Percentiles rank a stretch among this genome's conserved stretches.
Evolutionary conservation across 2,329 filamentous ascomycete genomes (phyloP).

Genomic region (Fusarium sp.): DNA sequence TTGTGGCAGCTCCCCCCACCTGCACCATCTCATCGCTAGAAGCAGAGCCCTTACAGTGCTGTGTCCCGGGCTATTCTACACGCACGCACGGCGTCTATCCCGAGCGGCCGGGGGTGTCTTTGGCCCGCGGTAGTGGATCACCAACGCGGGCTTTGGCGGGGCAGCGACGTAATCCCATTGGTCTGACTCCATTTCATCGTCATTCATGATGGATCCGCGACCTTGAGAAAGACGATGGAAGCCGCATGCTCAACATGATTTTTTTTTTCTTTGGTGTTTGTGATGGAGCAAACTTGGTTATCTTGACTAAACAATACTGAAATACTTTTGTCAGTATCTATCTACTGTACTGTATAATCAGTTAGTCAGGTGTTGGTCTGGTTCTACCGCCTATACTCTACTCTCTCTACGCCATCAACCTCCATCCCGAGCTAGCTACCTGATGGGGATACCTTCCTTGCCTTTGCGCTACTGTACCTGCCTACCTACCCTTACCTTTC

Average conservation of each 20-base stretch:
- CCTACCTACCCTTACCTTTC: conserved; percentile 8
- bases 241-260: conserved; percentile 35
- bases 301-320: conserved; percentile 1
- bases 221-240: conserved; percentile 44
- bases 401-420: neutral
- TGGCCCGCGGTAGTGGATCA: conserved; percentile 44
- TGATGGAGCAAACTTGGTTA: conserved; percentile 14
- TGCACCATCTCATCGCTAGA: conserved; percentile 40
- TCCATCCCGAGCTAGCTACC: conserved; percentile 8
- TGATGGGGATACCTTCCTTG: conserved; percentile 3
- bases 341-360: neutral
- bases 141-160: conserved; percentile 34
- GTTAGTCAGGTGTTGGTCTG: conserved; percentile 2
- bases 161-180: conserved; percentile 37
- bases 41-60: conserved; percentile 19
- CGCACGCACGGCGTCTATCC: conserved; percentile 28
- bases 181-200: conserved; percentile 40
- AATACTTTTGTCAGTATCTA: neutral
- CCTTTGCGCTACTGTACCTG: conserved; percentile 1
- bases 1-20: conserved; percentile 13
- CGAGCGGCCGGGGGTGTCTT: conserved; percentile 36
- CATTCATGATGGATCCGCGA: conserved; percentile 46
- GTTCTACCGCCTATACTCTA: conserved; percentile 1
- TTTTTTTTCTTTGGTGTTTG: conserved; percentile 20
- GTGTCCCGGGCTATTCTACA: conserved; percentile 30